These are phyloP conservation scores for Populus nigra DNA, from an alignment of 345 rosid species.

Conservation along the genomic window DNA sequence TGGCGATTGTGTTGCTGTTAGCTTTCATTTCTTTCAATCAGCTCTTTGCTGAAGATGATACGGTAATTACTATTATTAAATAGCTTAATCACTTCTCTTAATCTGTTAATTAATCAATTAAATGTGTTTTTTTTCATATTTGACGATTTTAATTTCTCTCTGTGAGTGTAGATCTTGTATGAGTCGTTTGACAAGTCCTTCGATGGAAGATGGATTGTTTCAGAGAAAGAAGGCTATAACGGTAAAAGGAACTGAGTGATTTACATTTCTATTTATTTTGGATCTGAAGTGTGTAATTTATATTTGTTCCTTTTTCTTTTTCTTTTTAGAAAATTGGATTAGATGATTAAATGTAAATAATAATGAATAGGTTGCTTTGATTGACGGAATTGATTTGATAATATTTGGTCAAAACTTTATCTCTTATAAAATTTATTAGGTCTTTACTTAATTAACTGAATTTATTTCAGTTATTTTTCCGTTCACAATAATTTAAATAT, in stretches of 20 bases:
- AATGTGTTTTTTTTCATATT: not conserved
- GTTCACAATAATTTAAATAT: too few relatives aligned
- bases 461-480: not conserved
- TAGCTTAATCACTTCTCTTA: not conserved
- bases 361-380: not conserved
- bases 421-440: too few relatives aligned
- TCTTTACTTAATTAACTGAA: not conserved
- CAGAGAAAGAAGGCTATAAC: constrained; percentile 59
- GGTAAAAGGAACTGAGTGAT: constrained; percentile 34
- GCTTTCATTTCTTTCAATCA: constrained; percentile 46
- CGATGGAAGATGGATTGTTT: constrained; percentile 73
- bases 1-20: constrained; percentile 41
- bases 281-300: not conserved
- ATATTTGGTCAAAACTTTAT: too few relatives aligned
- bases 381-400: not conserved
- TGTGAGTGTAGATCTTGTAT: constrained; percentile 48
- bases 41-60: constrained; percentile 53
- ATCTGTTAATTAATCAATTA: not conserved
- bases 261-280: not conserved
- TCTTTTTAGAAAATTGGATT: not conserved
- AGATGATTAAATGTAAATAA: not conserved
- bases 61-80: constrained; percentile 35
- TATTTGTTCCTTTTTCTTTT: not conserved
- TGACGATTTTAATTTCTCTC: not conserved
- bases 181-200: constrained; percentile 73